These are phyloP conservation scores for Aspergillus haitiensis DNA, from an alignment of 495 filamentous ascomycete genomes.

Conservation along the genomic window DNA sequence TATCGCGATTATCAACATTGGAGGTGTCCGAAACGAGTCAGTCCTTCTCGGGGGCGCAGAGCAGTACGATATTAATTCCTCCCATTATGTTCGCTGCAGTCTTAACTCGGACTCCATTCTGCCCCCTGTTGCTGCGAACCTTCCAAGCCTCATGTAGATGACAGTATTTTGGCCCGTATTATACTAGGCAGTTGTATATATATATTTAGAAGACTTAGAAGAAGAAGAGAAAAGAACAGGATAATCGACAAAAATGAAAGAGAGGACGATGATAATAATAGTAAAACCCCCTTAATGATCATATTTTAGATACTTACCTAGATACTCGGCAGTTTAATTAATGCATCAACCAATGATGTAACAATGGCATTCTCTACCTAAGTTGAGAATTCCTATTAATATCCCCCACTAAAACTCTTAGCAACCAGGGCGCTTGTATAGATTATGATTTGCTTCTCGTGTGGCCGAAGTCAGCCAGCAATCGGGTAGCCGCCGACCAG, in stretches of 20 bases:
- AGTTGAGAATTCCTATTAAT: too few relatives aligned
- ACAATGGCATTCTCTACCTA: neutral
- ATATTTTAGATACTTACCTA: too few relatives aligned
- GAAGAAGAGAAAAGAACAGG: too few relatives aligned
- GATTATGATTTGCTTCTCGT: neutral
- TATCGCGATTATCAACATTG: constrained; percentile 80
- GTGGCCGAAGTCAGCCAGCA: neutral
- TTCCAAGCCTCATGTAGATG: constrained; percentile 26
- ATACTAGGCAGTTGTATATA: neutral
- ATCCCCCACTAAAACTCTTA: neutral
- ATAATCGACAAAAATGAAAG: too few relatives aligned
- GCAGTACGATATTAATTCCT: constrained; percentile 15
- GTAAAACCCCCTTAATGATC: too few relatives aligned
- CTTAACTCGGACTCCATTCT: constrained; percentile 40
- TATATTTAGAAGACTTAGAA: neutral
- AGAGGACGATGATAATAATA: too few relatives aligned
- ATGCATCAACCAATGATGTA: neutral
- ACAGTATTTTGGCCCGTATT: neutral
- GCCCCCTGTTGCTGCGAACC: constrained; percentile 35
- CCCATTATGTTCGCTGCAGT: constrained; percentile 40
- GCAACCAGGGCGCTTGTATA: neutral
- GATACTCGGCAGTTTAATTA: too few relatives aligned
- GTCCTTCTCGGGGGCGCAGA: constrained; percentile 57
- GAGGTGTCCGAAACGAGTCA: constrained; percentile 79
- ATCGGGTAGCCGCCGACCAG: constrained; percentile 11